Conservation (phyloP, 371 early-diverging fungal genomes). For the Mortierella sp. region DNA sequence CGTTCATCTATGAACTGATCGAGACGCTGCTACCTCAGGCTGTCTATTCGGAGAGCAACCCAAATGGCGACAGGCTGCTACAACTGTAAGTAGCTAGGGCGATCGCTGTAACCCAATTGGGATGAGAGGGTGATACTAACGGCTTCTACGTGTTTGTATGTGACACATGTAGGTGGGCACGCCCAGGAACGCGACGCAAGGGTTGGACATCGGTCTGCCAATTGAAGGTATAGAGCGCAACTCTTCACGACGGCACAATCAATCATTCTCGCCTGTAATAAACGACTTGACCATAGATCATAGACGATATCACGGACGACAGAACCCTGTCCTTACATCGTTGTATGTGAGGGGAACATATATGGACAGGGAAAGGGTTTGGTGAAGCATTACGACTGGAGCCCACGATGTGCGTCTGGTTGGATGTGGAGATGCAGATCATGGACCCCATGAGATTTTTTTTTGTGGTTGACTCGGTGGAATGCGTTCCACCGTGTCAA, state of each 20-base stretch:
- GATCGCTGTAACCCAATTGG: not conserved
- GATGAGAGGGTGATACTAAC: not conserved
- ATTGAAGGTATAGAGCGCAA: constrained; percentile 10
- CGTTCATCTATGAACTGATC: constrained; percentile 84
- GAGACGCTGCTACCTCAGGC: constrained; percentile 90
- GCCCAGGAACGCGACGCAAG: constrained; percentile 42
- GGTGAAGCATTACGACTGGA: no score
- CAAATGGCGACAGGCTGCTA: constrained; percentile 72
- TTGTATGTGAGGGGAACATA: no score
- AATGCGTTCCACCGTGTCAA: constrained; percentile 14
- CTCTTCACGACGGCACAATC: not conserved
- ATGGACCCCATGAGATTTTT: constrained; percentile 1
- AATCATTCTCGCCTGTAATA: not conserved
- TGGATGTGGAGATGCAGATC: not conserved
- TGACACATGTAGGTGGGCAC: constrained; percentile 39
- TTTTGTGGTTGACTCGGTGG: constrained; percentile 20
- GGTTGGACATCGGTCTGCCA: constrained; percentile 54
- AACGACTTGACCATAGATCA: not conserved
- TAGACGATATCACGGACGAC: no score
- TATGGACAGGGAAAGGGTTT: no score
- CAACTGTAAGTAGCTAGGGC: constrained; percentile 69
- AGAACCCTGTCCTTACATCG: no score
- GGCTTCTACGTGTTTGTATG: not conserved
- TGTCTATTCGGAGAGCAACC: constrained; percentile 69
- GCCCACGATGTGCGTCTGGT: no score